These are phyloP conservation scores for Globisporangium spiculum DNA, from an alignment of 352 stramenopile genomes.

Conservation along the genomic window DNA sequence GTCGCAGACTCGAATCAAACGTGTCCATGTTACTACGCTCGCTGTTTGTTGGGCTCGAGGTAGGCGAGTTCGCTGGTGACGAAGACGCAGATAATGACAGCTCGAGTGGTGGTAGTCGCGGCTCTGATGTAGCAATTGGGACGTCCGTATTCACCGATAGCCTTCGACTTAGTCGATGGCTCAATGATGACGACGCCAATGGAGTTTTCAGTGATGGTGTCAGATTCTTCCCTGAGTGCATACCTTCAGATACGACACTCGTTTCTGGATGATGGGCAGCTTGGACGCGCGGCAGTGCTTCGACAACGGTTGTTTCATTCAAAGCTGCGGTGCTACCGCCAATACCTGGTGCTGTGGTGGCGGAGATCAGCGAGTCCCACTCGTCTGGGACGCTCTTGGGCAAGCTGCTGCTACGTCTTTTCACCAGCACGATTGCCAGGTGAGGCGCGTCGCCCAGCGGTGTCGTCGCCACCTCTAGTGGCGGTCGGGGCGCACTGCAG, in stretches of 20 bases:
- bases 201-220: not conserved
- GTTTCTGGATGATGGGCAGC: not conserved
- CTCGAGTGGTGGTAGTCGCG: conserved; percentile 3
- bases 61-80: conserved; percentile 11
- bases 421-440: not conserved
- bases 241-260: not conserved
- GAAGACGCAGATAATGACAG: not conserved
- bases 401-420: not conserved
- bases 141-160: not conserved
- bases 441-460: not conserved
- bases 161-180: not conserved
- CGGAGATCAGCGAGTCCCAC: not conserved
- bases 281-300: not conserved
- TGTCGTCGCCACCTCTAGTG: not conserved
- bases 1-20: not conserved
- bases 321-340: not conserved
- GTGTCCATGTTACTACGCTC: not conserved
- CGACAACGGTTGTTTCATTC: not conserved
- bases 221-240: not conserved
- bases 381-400: conserved; percentile 5
- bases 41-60: conserved; percentile 1
- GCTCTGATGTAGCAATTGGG: not conserved
- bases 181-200: not conserved
- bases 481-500: not conserved
- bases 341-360: not conserved